phyloP scores from a whole-genome alignment of 371 early-diverging fungal genomes.

The Vairimorpha necatrix region DNA sequence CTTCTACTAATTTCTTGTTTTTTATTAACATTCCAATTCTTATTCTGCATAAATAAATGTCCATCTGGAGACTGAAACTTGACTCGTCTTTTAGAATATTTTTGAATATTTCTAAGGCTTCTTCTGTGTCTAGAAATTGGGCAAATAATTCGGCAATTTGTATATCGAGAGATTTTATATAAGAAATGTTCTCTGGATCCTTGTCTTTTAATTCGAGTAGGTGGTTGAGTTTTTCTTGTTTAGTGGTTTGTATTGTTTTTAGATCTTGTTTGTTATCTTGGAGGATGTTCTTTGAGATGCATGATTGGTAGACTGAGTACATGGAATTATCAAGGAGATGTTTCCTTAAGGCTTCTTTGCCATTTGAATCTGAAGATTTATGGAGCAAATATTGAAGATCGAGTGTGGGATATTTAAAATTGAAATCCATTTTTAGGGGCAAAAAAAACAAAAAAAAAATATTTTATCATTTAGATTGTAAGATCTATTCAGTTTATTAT shows the following conservation, averaged over 20 bases:
- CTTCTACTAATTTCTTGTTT: conserved; percentile 27
- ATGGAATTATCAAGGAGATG: conserved; percentile 29
- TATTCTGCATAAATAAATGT: conserved; percentile 53
- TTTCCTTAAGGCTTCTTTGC: conserved; percentile 21
- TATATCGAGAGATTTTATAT: conserved; percentile 32
- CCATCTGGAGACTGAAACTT: conserved; percentile 43
- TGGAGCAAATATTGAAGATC: conserved; percentile 15
- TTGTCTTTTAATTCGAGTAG: conserved; percentile 17
- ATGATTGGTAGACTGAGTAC: conserved; percentile 12
- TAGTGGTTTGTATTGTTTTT: conserved; percentile 4
- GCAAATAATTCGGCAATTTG: conserved; percentile 42
- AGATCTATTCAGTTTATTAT: too few species aligned
- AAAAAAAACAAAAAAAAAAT: neutral
- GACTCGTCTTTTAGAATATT: conserved; percentile 25
- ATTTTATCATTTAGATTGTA: neutral
- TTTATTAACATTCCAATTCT: conserved; percentile 54
- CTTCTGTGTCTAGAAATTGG: conserved; percentile 34
- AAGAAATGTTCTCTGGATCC: conserved; percentile 41
- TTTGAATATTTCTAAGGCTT: conserved; percentile 17
- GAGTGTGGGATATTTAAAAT: conserved; percentile 22
- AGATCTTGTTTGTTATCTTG: conserved; percentile 14
- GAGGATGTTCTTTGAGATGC: conserved; percentile 23
- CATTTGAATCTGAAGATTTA: neutral
- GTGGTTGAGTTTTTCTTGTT: conserved; percentile 19
- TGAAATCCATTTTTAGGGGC: conserved; percentile 24